Evolutionary conservation across 345 rosid species (phyloP).

Genomic region (Psidium guajava): DNA sequence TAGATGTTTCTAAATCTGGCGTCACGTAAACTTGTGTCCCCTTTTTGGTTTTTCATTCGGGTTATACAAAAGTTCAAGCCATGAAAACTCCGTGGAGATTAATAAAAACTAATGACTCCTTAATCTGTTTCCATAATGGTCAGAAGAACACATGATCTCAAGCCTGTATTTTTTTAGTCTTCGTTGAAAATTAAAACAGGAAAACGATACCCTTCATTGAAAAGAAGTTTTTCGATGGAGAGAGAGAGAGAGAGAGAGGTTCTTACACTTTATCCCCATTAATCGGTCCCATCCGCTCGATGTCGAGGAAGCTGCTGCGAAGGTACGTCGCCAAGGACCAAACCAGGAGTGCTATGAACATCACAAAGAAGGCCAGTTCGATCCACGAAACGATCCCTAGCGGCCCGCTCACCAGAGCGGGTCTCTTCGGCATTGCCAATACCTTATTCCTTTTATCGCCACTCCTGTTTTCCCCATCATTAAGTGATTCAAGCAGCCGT

Average conservation of each 20-base stretch:
- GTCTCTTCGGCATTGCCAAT: constrained; percentile 25
- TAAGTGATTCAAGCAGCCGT: not conserved
- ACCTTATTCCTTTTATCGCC: not conserved
- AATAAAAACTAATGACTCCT: not conserved
- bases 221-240: not conserved
- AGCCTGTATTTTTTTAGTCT: not conserved
- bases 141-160: not conserved
- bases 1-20: not conserved
- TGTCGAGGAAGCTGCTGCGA: constrained; percentile 18
- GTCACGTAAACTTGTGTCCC: not conserved
- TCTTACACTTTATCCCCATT: constrained; percentile 37
- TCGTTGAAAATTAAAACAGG: not conserved
- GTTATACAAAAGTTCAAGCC: not conserved
- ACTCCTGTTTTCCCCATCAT: constrained; percentile 1
- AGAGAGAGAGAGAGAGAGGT: not conserved
- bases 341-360: constrained; percentile 57
- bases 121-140: not conserved
- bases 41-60: not conserved
- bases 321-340: constrained; percentile 51
- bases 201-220: not conserved
- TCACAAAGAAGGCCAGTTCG: constrained; percentile 49
- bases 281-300: constrained; percentile 23
- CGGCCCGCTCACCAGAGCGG: constrained; percentile 69
- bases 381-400: constrained; percentile 63
- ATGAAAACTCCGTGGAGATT: not conserved